These are phyloP conservation scores for Mediolabrus comicus DNA, from an alignment of 108 stramenopile species.

Conservation along the genomic window DNA sequence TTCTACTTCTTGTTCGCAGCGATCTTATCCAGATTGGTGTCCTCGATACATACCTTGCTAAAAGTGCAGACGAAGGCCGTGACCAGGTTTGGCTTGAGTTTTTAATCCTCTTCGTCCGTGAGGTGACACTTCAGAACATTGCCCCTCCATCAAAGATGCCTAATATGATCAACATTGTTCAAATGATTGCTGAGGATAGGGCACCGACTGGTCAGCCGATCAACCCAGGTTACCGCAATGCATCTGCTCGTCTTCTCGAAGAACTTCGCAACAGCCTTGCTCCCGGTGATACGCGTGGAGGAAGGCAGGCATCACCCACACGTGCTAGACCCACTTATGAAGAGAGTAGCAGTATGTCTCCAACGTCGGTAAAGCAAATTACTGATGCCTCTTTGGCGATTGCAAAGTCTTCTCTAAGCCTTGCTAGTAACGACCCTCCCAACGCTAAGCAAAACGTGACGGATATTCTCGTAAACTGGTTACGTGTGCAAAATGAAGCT, in stretches of 20 bases:
- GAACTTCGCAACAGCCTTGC: slow-evolving; percentile 61
- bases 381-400: slow-evolving; percentile 59
- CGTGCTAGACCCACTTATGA: slow-evolving; percentile 31
- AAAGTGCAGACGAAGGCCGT: slow-evolving; percentile 79
- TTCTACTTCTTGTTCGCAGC: slow-evolving; percentile 87
- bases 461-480: slow-evolving; percentile 92
- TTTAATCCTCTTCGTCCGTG: slow-evolving; percentile 83
- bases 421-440: slow-evolving; percentile 71
- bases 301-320: slow-evolving; percentile 6
- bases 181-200: slow-evolving; percentile 74
- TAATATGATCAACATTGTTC: slow-evolving; percentile 83
- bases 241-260: slow-evolving; percentile 76
- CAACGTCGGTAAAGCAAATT: slow-evolving; percentile 55
- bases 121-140: slow-evolving; percentile 82
- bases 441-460: slow-evolving; percentile 88
- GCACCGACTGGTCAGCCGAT: slow-evolving; percentile 69
- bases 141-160: slow-evolving; percentile 76
- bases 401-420: slow-evolving; percentile 66
- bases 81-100: slow-evolving; percentile 91
- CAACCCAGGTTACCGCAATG: slow-evolving; percentile 70
- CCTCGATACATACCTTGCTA: slow-evolving; percentile 86
- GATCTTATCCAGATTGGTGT: slow-evolving; percentile 75
- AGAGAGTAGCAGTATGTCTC: slow-evolving; percentile 73
- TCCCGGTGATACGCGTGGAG: slow-evolving; percentile 13
- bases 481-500: slow-evolving; percentile 88